Evolutionary conservation across 257 asterid species (phyloP), one percentile per base, ranked within the genome.

Genomic region (Solanum medicagineum): DNA sequence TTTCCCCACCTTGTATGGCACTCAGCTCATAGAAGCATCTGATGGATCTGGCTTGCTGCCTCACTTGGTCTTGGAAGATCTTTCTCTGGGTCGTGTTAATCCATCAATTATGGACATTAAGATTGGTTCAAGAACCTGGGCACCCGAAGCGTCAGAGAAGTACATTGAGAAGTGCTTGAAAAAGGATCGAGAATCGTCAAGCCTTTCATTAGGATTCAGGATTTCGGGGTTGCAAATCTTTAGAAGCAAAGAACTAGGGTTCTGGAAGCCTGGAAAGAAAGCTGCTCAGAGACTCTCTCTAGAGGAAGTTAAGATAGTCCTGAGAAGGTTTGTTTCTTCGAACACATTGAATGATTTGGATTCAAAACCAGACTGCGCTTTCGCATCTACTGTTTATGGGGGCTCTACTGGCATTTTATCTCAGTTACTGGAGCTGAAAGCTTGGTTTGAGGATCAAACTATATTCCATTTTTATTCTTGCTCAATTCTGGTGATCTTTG

Each of bases 381-480:
- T 91, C 70, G 98, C 98, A 51, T 93, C 99, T 24, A 70, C 75
- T 59, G 97, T 95, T 81, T 93, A 92, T 56, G 99, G 99, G 32
- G 97, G 98, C 51, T 88, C 98, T 45, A 80, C 86, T 8, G 98
- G 98, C 13, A 92, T 95, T 85, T 88, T 96, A 51, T 90, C 98
- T 5, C 97, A 95, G 87, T 86, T 96, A 45, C 89, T 92, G 86
- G 98, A 95, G 87, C 86, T 96, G 89, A 95, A 95, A 89, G 87
- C 97, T 1, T 96, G 99, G 98, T 94, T 96, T 87, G 99, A 95
- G 91, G 96, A 93, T 87, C 98, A 95, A 89, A 92, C 98, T 2
- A 85, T 71, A 8, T 94, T 89, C 87, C 98, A 94, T 85, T 94
- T 95, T 89, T 93, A 91, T 84, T 80, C 98, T 11, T 87, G 93